These are phyloP conservation scores for Marasmius tenuissimus DNA, from an alignment of 1,284 basidiomycete species.

Conservation along the genomic window DNA sequence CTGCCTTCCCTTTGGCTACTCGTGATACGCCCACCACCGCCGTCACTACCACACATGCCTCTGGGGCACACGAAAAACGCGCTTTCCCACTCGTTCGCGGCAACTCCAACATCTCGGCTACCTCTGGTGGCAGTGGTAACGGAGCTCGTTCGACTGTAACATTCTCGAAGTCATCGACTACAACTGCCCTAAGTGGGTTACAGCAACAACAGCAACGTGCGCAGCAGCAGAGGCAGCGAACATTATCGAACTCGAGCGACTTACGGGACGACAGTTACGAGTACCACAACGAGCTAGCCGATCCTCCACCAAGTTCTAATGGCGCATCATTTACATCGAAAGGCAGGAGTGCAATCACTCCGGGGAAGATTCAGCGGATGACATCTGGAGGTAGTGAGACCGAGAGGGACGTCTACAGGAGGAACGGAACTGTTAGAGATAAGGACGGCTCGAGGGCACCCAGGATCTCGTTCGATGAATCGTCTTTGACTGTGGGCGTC, in stretches of 20 bases:
- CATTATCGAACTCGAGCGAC: slow-evolving; percentile 27
- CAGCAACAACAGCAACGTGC: slow-evolving; percentile 47
- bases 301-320: background rate
- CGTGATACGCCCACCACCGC: slow-evolving; percentile 64
- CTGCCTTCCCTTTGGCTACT: slow-evolving; percentile 44
- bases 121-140: slow-evolving; percentile 34
- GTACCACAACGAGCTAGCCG: slow-evolving; percentile 13
- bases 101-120: slow-evolving; percentile 42
- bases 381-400: slow-evolving; percentile 52
- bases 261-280: background rate
- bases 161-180: slow-evolving; percentile 60
- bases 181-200: slow-evolving; percentile 54
- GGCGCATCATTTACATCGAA: slow-evolving; percentile 22
- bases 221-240: slow-evolving; percentile 40
- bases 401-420: slow-evolving; percentile 43
- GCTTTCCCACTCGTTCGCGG: slow-evolving; percentile 44
- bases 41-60: slow-evolving; percentile 63
- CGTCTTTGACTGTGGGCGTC: slow-evolving; percentile 15
- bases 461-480: slow-evolving; percentile 46
- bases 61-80: slow-evolving; percentile 39
- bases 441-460: slow-evolving; percentile 13
- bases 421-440: slow-evolving; percentile 29
- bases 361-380: slow-evolving; percentile 9
- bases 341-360: background rate
- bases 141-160: slow-evolving; percentile 35